Evolutionary conservation across 257 asterid species (phyloP), one percentile per base, ranked within the genome.

Genomic region (Agastache rugosa): DNA sequence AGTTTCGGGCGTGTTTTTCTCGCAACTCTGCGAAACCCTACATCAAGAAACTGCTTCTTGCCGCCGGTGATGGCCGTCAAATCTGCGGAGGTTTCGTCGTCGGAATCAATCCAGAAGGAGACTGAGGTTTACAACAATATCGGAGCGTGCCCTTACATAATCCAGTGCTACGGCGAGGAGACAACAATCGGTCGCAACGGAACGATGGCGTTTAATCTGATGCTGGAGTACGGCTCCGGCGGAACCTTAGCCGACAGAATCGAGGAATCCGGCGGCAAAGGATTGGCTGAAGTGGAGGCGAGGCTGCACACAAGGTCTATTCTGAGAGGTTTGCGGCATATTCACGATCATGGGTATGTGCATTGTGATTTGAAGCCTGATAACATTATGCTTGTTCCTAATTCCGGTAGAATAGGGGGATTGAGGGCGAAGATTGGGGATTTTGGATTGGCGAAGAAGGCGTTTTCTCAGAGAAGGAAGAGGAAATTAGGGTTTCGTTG

Each of bases 341-440:
- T 91, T 73, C 98, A 93, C 51, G 66, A 67, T 1, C 63, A 67
- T 27, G 96, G 96, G 11, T 93, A 89, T 74, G 98, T 91, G 68
- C 98, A 93, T 85, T 91, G 98, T 23, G 98, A 93, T 87, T 77
- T 93, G 80, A 93, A 93, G 75, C 98, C 98, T 6, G 92, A 88
- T 6, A 91, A 93, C 41, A 63, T 93, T 2, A 62, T 93, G 81
- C 91, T 93, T 12, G 79, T 91, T 11, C 75, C 63, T 12, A 76
- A 75, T 59, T 44, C 67, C 1, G 23, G 50, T 0, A 37, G 41
- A 2, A 17, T 3, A 4, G 63, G 35, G 1, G 75, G 72, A 22
- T 8, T 44, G 29, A 73, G 82, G 85, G 93, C 93, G 0, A 93
- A 91, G 72, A 88, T 93, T 31, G 93, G 89, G 58, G 98, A 93